phyloP scores from a whole-genome alignment of 2,329 filamentous ascomycete species.

The Lasiodiplodia theobromae region DNA sequence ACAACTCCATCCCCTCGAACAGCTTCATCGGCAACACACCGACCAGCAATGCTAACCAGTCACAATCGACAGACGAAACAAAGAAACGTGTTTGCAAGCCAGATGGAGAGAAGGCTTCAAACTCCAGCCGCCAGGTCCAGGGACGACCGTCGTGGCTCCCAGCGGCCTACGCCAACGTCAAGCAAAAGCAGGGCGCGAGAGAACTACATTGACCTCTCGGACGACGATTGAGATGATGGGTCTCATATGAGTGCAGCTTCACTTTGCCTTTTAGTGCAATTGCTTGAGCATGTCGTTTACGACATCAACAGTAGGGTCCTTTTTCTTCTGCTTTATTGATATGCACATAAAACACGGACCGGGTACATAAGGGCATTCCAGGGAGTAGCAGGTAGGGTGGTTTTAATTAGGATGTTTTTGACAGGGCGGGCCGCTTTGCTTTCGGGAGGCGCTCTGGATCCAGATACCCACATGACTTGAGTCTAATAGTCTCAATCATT shows the following conservation, averaged over 20 bases:
- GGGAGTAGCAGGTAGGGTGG: not conserved
- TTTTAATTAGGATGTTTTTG: not conserved
- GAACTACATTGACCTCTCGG: not conserved
- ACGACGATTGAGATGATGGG: not conserved
- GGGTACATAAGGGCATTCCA: not conserved
- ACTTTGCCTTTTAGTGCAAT: not conserved
- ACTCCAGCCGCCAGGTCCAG: not conserved
- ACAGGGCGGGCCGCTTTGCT: not conserved
- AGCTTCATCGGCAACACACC: not conserved
- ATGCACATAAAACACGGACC: not conserved
- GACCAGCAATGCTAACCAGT: not conserved
- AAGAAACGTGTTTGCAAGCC: not conserved
- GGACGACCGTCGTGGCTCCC: constrained; percentile 1
- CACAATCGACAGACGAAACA: not conserved
- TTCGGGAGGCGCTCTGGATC: not conserved
- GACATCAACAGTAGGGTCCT: not conserved
- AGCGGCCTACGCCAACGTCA: constrained; percentile 3
- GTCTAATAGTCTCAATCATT: not conserved
- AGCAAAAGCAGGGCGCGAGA: not conserved
- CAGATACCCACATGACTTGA: not conserved
- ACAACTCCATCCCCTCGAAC: not conserved
- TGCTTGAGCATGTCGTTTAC: not conserved
- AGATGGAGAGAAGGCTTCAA: not conserved
- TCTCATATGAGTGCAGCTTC: not conserved
- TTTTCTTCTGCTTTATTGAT: not conserved